Percentiles rank a stretch among this genome's conserved stretches.
These are phyloP conservation scores for Salix exigua DNA, from an alignment of 345 rosid species.

Conservation along the genomic window DNA sequence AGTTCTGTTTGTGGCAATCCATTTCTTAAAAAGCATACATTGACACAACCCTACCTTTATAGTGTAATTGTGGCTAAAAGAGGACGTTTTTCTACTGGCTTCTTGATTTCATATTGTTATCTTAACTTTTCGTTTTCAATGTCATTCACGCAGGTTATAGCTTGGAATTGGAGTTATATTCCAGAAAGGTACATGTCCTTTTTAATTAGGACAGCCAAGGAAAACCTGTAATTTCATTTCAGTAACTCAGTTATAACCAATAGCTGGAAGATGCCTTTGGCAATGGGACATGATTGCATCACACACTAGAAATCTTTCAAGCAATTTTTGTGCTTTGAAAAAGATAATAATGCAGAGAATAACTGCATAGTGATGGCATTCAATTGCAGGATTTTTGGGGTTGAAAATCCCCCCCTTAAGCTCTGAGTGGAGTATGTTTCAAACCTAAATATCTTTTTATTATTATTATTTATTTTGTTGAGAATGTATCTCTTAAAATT, in stretches of 20 bases:
- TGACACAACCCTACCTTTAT: neutral
- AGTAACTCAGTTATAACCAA: neutral
- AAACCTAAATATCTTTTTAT: no score
- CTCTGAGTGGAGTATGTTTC: neutral
- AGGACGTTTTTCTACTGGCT: neutral
- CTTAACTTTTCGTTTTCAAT: neutral
- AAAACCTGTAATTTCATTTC: neutral
- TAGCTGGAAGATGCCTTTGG: no score
- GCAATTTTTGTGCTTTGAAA: neutral
- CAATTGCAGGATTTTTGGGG: neutral
- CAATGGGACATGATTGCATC: neutral
- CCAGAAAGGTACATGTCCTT: neutral
- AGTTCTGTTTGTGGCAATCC: neutral
- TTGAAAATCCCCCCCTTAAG: neutral
- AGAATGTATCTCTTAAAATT: neutral
- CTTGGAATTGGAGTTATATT: neutral
- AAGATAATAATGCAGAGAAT: neutral
- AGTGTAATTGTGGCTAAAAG: neutral
- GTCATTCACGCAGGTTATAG: neutral
- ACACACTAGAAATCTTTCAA: neutral
- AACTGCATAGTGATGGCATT: neutral
- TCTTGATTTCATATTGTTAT: neutral
- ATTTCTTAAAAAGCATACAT: neutral
- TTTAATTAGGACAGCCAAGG: neutral
- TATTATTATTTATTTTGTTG: no score